phyloP scores from a whole-genome alignment of 345 rosid species.

The Arabidopsis suecica region DNA sequence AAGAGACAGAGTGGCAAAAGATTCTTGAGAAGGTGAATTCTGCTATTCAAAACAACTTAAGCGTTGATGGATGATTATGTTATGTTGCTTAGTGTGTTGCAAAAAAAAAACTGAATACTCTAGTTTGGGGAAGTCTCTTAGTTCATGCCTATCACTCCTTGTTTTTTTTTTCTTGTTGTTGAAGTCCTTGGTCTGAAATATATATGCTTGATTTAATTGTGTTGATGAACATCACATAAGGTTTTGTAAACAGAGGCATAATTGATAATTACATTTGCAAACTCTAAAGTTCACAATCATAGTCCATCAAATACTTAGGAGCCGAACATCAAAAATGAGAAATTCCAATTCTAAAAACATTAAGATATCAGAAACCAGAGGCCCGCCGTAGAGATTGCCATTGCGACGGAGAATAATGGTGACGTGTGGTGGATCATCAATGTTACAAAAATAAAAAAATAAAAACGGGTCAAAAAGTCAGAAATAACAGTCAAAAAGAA shows the following conservation, averaged over 20 bases:
- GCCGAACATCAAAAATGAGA: not conserved
- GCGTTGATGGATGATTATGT: not conserved
- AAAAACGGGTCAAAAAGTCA: constrained; percentile 14
- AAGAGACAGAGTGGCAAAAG: constrained; percentile 42
- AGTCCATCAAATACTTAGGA: no score
- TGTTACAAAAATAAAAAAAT: not conserved
- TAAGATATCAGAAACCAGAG: not conserved
- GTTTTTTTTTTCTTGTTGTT: no score
- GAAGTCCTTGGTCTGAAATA: no score
- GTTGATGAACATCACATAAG: not conserved
- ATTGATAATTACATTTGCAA: not conserved
- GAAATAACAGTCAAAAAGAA: constrained; percentile 4
- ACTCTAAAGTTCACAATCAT: not conserved
- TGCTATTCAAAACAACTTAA: constrained; percentile 15
- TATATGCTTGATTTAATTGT: no score
- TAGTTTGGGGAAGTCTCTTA: not conserved
- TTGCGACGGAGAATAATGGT: not conserved
- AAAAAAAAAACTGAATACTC: not conserved
- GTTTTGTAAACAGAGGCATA: not conserved
- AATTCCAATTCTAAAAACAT: not conserved
- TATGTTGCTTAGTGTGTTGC: not conserved
- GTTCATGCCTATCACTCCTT: constrained; percentile 1
- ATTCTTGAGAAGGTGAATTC: constrained; percentile 6
- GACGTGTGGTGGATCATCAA: not conserved
- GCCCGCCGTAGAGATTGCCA: not conserved